Conservation (phyloP, 2,329 filamentous ascomycete species). For the Dothistroma pini region DNA sequence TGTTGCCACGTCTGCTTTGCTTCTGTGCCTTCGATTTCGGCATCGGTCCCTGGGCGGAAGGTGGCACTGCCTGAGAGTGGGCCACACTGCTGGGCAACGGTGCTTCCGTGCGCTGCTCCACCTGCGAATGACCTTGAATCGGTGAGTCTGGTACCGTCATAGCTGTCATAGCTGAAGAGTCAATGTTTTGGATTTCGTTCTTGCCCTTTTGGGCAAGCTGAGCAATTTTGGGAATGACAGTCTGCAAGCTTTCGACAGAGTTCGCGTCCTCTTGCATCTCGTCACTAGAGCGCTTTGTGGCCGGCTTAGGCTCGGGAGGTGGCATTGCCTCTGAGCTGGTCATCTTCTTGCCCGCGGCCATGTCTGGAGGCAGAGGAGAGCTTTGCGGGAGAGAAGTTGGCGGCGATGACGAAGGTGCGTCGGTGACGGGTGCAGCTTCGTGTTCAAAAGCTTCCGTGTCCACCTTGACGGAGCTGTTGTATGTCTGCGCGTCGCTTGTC, state of each 20-base stretch:
- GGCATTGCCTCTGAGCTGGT: conserved; percentile 1
- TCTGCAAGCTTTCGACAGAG: neutral
- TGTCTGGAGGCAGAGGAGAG: neutral
- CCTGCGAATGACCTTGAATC: neutral
- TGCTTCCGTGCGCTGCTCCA: neutral
- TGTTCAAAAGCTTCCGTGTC: neutral
- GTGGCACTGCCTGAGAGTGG: neutral
- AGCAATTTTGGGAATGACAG: neutral
- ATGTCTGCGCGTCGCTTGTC: neutral
- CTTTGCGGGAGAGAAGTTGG: neutral
- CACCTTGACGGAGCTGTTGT: neutral
- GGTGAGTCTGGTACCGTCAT: neutral
- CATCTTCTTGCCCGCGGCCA: neutral
- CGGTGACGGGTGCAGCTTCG: neutral
- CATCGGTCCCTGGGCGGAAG: neutral
- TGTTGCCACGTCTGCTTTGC: conserved; percentile 1
- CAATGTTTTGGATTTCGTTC: conserved; percentile 4
- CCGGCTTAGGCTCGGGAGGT: neutral
- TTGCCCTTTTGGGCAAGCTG: conserved; percentile 4
- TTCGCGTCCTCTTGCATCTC: conserved; percentile 6
- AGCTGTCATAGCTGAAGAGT: conserved; percentile 2
- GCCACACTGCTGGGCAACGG: neutral
- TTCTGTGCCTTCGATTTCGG: neutral
- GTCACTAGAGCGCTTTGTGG: conserved; percentile 5
- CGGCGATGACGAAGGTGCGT: neutral